A percentile compares a stretch with the other conserved stretches of the same genome.
These are phyloP conservation scores for Butyriboletus loyo DNA, from an alignment of 768 basidiomycete species.

Conservation along the genomic window DNA sequence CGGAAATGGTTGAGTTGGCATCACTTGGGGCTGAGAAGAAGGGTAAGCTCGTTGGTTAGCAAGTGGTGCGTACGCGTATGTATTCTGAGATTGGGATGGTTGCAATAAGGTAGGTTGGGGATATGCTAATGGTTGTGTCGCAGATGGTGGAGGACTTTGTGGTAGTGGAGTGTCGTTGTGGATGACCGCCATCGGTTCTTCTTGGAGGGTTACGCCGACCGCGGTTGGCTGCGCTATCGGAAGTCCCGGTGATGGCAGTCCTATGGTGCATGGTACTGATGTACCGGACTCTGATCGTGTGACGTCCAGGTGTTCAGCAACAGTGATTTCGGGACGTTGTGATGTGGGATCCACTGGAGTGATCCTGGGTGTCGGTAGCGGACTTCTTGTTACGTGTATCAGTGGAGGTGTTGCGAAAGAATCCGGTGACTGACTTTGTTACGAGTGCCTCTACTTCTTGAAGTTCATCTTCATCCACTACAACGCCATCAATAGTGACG, in stretches of 20 bases:
- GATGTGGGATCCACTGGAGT: constrained; percentile 43
- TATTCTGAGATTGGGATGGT: constrained; percentile 19
- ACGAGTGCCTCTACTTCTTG: constrained; percentile 37
- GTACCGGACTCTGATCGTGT: background rate
- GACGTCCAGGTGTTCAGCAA: background rate
- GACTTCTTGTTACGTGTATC: constrained; percentile 44
- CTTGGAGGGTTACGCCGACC: background rate
- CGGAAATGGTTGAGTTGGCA: constrained; percentile 15
- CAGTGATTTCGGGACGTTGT: constrained; percentile 8
- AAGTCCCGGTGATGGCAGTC: background rate
- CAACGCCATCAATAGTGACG: constrained; percentile 32
- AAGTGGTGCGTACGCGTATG: constrained; percentile 12
- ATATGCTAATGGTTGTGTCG: constrained; percentile 10
- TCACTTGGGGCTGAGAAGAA: constrained; percentile 17
- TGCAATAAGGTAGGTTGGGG: constrained; percentile 14
- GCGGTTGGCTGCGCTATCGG: background rate
- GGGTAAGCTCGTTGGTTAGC: constrained; percentile 16
- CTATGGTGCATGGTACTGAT: background rate
- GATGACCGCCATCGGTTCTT: constrained; percentile 1
- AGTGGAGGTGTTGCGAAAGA: constrained; percentile 11
- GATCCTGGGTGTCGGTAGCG: constrained; percentile 58
- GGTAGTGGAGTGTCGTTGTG: background rate
- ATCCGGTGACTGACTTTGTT: constrained; percentile 42
- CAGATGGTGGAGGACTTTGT: constrained; percentile 3
- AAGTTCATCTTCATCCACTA: constrained; percentile 36